Percentiles rank a stretch among this genome's conserved stretches.
Evolutionary conservation across 2,329 filamentous ascomycete species (phyloP).

Genomic region (Mycosphaerelloides madeirae): DNA sequence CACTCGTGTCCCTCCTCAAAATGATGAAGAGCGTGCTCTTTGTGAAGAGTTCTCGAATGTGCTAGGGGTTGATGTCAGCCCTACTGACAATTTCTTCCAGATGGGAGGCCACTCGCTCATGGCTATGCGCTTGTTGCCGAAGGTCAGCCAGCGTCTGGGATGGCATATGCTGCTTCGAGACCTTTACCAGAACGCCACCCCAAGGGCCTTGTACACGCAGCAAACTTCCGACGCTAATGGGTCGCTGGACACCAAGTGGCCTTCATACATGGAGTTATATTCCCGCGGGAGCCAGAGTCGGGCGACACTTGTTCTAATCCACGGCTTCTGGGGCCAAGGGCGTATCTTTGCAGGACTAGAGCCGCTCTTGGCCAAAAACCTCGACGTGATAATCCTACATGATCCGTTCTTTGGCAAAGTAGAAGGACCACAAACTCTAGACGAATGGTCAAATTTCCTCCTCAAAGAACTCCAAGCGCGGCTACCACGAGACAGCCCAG

Average conservation of each 20-base stretch:
- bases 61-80: conserved; percentile 4
- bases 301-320: conserved; percentile 6
- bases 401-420: conserved; percentile 7
- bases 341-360: conserved; percentile 1
- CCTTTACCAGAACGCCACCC: conserved; percentile 5
- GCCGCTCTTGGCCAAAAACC: not conserved
- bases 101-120: conserved; percentile 7
- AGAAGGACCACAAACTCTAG: conserved; percentile 4
- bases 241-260: not conserved
- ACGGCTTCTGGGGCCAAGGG: conserved; percentile 8
- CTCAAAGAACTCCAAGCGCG: conserved; percentile 4
- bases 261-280: conserved; percentile 5
- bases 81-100: conserved; percentile 4
- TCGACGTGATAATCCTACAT: conserved; percentile 5
- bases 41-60: conserved; percentile 7
- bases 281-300: not conserved
- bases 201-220: conserved; percentile 2
- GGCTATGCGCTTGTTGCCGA: conserved; percentile 5
- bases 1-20: not conserved
- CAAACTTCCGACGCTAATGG: conserved; percentile 1
- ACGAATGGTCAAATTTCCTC: conserved; percentile 4
- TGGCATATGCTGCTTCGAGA: conserved; percentile 6
- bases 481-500: not conserved
- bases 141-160: conserved; percentile 2
- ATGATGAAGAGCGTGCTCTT: conserved; percentile 4